A percentile compares a stretch with the other conserved stretches of the same genome.
phyloP scores from a whole-genome alignment of 345 rosid genomes.

The Theobroma cacao region DNA sequence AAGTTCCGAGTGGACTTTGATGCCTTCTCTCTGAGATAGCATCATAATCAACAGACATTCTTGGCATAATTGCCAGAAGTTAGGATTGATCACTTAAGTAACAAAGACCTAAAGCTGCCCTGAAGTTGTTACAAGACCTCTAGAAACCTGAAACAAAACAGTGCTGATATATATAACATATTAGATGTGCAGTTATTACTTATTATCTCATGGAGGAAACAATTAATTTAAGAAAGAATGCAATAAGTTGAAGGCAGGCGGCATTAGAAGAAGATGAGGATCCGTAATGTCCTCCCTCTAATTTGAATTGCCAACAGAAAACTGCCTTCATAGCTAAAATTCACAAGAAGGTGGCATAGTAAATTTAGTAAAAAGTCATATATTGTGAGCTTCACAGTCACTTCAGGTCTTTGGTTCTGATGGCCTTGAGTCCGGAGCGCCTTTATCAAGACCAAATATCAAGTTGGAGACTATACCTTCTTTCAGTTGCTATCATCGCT shows the following conservation, averaged over 20 bases:
- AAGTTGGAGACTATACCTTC: neutral
- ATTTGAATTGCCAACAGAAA: neutral
- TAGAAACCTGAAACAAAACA: neutral
- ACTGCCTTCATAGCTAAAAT: neutral
- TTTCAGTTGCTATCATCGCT: conserved; percentile 18
- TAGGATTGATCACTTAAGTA: neutral
- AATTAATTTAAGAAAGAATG: neutral
- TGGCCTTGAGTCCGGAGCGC: neutral
- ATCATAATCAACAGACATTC: neutral
- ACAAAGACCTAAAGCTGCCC: neutral
- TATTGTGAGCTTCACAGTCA: neutral
- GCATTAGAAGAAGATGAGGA: neutral
- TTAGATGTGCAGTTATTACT: neutral
- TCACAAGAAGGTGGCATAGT: neutral
- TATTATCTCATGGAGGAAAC: conserved; percentile 5
- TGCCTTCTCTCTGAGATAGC: neutral
- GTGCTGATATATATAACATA: neutral
- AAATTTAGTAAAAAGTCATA: neutral
- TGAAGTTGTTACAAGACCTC: neutral
- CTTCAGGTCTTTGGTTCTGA: neutral
- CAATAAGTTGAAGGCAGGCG: neutral
- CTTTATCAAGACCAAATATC: neutral
- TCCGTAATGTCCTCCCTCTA: neutral
- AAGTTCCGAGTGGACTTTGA: no score
- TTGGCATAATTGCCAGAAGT: neutral